phyloP scores from a whole-genome alignment of 306 rosid genomes.

The Trifolium dubium region DNA sequence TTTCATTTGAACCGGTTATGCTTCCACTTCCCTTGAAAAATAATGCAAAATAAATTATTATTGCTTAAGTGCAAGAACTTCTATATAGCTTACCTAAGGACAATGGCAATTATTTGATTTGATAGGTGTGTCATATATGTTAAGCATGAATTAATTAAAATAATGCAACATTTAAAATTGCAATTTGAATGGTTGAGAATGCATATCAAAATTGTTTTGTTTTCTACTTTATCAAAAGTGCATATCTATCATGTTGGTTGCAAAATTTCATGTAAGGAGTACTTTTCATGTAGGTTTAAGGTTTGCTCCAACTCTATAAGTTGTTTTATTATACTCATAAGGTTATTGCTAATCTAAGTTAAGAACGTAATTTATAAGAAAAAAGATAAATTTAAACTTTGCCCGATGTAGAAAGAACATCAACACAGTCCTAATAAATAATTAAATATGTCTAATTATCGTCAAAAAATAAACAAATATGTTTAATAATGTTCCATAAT shows the following conservation, averaged over 20 bases:
- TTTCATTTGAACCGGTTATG: slow-evolving; percentile 10
- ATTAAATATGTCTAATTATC: background rate
- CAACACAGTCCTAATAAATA: background rate
- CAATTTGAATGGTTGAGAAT: slow-evolving; percentile 31
- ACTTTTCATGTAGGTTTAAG: slow-evolving; percentile 3
- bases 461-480: too few relatives aligned
- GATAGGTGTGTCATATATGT: background rate
- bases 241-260: background rate
- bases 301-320: background rate
- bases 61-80: slow-evolving; percentile 11
- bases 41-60: slow-evolving; percentile 3
- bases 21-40: slow-evolving; percentile 12
- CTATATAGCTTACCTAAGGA: slow-evolving; percentile 7
- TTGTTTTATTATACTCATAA: background rate
- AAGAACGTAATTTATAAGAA: background rate
- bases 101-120: slow-evolving; percentile 27
- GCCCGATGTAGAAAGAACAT: slow-evolving; percentile 21
- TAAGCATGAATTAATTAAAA: slow-evolving; percentile 4
- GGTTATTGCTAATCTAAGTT: slow-evolving; percentile 5
- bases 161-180: background rate
- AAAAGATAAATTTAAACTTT: slow-evolving; percentile 22
- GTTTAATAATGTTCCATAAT: too few relatives aligned
- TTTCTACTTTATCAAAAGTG: slow-evolving; percentile 13
- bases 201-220: slow-evolving; percentile 1
- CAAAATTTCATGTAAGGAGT: background rate